Conservation (phyloP, 208 protist genomes). For the Acanthamoeba rhysodes region DNA sequence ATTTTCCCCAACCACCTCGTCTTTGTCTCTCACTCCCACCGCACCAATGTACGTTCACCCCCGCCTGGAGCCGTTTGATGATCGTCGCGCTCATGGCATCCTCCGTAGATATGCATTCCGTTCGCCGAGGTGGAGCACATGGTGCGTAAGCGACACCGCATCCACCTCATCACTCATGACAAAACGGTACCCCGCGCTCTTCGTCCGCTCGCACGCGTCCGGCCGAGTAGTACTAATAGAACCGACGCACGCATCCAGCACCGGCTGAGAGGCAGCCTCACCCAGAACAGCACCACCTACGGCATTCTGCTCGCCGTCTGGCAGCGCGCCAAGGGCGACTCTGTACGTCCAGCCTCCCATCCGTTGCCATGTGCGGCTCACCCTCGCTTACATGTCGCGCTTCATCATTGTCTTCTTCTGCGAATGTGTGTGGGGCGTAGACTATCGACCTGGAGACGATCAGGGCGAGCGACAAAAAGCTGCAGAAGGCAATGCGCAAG, state of each 20-base stretch:
- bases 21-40: conserved; percentile 45
- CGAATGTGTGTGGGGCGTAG: not conserved
- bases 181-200: not conserved
- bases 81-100: not conserved
- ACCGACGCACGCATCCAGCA: not conserved
- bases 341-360: not conserved
- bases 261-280: conserved; percentile 43
- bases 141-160: conserved; percentile 29
- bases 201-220: not conserved
- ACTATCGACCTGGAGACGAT: conserved; percentile 56
- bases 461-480: conserved; percentile 21
- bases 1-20: conserved; percentile 60
- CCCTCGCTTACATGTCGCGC: not conserved
- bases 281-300: conserved; percentile 22
- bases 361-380: not conserved
- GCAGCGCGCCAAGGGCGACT: conserved; percentile 24
- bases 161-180: not conserved
- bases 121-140: conserved; percentile 28
- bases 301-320: conserved; percentile 35
- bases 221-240: not conserved
- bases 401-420: too few relatives aligned
- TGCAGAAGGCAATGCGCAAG: conserved; percentile 46
- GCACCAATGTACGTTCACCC: conserved; percentile 58
- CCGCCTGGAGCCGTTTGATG: not conserved
- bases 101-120: conserved; percentile 44